A percentile compares a stretch with the other conserved stretches of the same genome.
Conservation (phyloP, 2,329 filamentous ascomycete species). For the Neofusicoccum umdonicola region DNA sequence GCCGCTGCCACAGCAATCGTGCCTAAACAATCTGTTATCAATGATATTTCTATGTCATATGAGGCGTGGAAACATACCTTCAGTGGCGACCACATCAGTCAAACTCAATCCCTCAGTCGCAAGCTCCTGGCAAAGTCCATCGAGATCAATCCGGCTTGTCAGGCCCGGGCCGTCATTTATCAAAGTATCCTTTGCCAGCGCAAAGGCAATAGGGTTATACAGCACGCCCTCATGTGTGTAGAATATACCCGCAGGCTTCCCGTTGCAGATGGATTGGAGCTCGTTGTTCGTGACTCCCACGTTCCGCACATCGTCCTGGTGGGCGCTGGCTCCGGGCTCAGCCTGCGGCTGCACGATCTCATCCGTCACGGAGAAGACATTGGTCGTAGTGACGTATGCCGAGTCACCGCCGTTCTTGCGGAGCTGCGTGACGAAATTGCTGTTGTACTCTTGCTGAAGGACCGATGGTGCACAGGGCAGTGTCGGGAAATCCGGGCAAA, state of each 20-base stretch:
- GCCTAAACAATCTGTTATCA: constrained; percentile 36
- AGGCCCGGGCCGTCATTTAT: constrained; percentile 46
- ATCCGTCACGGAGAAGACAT: constrained; percentile 51
- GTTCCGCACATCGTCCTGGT: constrained; percentile 39
- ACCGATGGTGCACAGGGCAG: constrained; percentile 40
- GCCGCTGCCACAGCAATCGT: constrained; percentile 42
- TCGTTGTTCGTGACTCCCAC: constrained; percentile 54
- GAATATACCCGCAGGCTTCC: constrained; percentile 42
- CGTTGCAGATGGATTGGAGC: constrained; percentile 45
- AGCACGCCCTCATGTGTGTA: constrained; percentile 53
- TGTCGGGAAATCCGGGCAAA: background rate
- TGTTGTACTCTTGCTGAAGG: constrained; percentile 49
- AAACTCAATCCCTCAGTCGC: constrained; percentile 42
- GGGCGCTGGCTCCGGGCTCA: constrained; percentile 48
- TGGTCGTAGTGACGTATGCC: constrained; percentile 57
- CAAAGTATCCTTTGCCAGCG: constrained; percentile 50
- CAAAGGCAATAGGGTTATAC: constrained; percentile 49
- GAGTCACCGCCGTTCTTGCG: constrained; percentile 48
- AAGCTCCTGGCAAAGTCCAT: constrained; percentile 38
- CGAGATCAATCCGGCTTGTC: constrained; percentile 39
- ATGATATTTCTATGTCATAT: background rate
- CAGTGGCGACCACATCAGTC: constrained; percentile 39
- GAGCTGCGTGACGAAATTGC: constrained; percentile 44
- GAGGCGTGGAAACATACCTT: background rate
- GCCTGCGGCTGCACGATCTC: constrained; percentile 53